Conservation (phyloP, 2,329 filamentous ascomycete species). For the Elsinoe perseae region DNA sequence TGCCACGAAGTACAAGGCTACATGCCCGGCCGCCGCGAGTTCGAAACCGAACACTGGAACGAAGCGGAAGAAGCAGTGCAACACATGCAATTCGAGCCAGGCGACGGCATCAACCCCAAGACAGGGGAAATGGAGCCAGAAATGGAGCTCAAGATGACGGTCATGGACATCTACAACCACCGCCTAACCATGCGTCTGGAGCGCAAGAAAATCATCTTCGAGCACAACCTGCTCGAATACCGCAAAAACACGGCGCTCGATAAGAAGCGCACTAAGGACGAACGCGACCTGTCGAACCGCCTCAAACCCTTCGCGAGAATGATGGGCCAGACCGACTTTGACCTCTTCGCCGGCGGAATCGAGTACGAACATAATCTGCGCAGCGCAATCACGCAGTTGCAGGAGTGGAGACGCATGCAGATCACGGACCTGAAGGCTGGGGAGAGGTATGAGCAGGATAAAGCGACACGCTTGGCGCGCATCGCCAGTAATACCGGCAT, state of each 20-base stretch:
- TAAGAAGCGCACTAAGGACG: constrained; percentile 94
- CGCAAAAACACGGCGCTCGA: constrained; percentile 81
- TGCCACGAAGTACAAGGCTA: constrained; percentile 98
- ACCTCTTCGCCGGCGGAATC: constrained; percentile 73
- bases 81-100: constrained; percentile 95
- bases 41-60: constrained; percentile 95
- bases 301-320: constrained; percentile 93
- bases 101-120: constrained; percentile 77
- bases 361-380: constrained; percentile 87
- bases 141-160: constrained; percentile 93
- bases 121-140: constrained; percentile 88
- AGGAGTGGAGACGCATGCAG: constrained; percentile 82
- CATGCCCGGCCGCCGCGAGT: constrained; percentile 95
- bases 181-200: constrained; percentile 84
- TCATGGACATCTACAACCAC: constrained; percentile 97
- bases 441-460: constrained; percentile 89
- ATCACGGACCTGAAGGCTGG: constrained; percentile 80
- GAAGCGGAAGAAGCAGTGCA: constrained; percentile 97
- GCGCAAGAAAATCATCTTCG: constrained; percentile 92
- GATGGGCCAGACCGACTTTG: constrained; percentile 91
- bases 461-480: constrained; percentile 62
- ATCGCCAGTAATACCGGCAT: constrained; percentile 66
- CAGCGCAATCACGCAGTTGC: constrained; percentile 79
- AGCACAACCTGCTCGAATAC: constrained; percentile 89
- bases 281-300: constrained; percentile 82